Evolutionary conservation across 768 basidiomycete species (phyloP).

Genomic region (Suillus clintonianus): DNA sequence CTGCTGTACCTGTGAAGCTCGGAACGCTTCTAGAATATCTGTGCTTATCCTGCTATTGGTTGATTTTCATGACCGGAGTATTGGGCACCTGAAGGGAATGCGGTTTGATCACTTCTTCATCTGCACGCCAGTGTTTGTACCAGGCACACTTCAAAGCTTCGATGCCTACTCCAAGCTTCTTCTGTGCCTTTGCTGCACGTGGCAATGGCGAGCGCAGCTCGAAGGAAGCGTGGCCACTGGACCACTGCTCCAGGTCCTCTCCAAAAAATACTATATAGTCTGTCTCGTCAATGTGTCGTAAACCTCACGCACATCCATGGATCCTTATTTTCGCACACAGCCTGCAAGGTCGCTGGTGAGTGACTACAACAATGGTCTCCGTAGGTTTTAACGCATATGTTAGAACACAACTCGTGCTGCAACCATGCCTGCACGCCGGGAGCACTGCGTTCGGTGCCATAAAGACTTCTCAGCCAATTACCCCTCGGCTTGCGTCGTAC

Average conservation of each 20-base stretch:
- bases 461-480: neutral
- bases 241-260: neutral
- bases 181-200: conserved; percentile 4
- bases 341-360: neutral
- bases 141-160: neutral
- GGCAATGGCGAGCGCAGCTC: neutral
- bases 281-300: neutral
- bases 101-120: neutral
- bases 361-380: neutral
- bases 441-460: neutral
- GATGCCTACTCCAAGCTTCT: neutral
- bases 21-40: neutral
- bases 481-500: neutral
- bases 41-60: neutral
- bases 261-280: neutral
- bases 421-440: neutral
- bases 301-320: neutral
- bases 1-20: neutral
- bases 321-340: neutral
- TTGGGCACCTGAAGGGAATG: neutral
- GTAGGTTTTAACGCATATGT: neutral
- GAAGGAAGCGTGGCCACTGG: neutral
- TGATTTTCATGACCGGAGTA: neutral
- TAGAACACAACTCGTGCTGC: neutral
- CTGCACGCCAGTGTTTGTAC: neutral